Evolutionary conservation across 306 rosid species (phyloP).

Genomic region (Ceratonia siliqua): DNA sequence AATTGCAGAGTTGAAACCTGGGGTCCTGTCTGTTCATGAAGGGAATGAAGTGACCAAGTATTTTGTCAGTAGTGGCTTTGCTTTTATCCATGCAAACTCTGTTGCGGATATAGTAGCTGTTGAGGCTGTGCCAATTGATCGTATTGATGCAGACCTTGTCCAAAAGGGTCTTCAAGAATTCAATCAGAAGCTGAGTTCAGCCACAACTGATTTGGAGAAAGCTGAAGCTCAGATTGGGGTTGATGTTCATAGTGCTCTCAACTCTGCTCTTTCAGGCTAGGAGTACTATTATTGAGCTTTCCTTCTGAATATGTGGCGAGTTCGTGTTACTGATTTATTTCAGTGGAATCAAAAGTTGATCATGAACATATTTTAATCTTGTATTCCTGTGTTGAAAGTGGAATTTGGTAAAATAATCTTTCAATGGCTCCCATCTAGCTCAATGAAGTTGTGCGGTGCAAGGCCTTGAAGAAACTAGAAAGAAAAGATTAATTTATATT

Average conservation of each 20-base stretch:
- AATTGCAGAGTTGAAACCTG: slow-evolving; percentile 97
- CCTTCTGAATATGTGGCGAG: slow-evolving; percentile 23
- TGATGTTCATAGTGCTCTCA: slow-evolving; percentile 87
- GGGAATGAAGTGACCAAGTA: slow-evolving; percentile 77
- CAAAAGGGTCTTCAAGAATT: slow-evolving; percentile 96
- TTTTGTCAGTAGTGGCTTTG: slow-evolving; percentile 92
- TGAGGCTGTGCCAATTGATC: slow-evolving; percentile 88
- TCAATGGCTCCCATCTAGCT: slow-evolving; percentile 45
- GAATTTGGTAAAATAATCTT: slow-evolving; percentile 49
- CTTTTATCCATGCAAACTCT: slow-evolving; percentile 90
- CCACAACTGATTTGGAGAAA: slow-evolving; percentile 91
- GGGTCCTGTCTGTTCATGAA: slow-evolving; percentile 80
- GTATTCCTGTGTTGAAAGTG: slow-evolving; percentile 49
- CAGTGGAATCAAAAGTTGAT: slow-evolving; percentile 48
- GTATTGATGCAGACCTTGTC: slow-evolving; percentile 67
- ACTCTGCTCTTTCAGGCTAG: slow-evolving; percentile 76
- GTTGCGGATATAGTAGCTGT: slow-evolving; percentile 80
- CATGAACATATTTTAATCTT: slow-evolving; percentile 34
- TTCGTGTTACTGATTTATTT: slow-evolving; percentile 38
- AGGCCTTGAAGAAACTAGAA: slow-evolving; percentile 32
- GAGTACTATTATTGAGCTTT: slow-evolving; percentile 33
- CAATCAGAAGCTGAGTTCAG: slow-evolving; percentile 90
- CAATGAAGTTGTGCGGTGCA: slow-evolving; percentile 47
- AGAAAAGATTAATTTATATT: slow-evolving; percentile 31
- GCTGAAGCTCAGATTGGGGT: slow-evolving; percentile 99